Evolutionary conservation across 1,284 basidiomycete genomes (phyloP), one percentile per base, ranked within the genome.

Genomic region (Rugosomyces carneus): DNA sequence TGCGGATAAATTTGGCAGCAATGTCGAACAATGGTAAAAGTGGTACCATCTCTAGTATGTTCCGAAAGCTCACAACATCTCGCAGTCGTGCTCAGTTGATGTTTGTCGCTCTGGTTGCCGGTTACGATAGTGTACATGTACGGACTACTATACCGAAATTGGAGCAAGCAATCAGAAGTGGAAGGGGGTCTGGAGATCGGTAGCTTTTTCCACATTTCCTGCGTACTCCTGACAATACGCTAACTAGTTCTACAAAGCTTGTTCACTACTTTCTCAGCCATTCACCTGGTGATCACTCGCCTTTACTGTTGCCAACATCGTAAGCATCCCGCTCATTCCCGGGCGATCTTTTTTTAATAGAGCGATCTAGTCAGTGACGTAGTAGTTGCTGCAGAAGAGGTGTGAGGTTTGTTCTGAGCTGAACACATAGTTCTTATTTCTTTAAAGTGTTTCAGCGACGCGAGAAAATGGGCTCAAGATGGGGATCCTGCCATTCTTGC

Each of bases 161-260:
- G 31, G 78, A 82, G 55, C 71, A 80, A 53, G 80, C 80, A 6
- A 64, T 79, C 24, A 78, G 81, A 56, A 79, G 77, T 53, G 82
- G 81, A 0, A 71, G 77, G 42, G 80, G 78, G 47, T 77, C 81
- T 19, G 83, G 83, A 23, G 83, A 86, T 57, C 71, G 78, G 78
- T 81, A 49, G 48, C 64, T 8, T 3, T 34, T 34, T 34, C n/a
- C n/a, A n/a, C n/a, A n/a, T 40, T n/a, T 37, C 24, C 9, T 8
- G 35, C 35, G 9, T 18, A 20, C 18, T 13, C 2, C 36, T 37
- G 7, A 16, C 9, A 19, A 21, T 2, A 16, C 5, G 18, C 19
- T 37, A 15, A 13, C 36, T 13, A 21, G 36, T 21, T 5, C 8
- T 19, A 23, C 10, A 4, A 42, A 83, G 81, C 24, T 68, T 81